Percentiles rank a stretch among this genome's conserved stretches.
These are phyloP conservation scores for Moesziomyces sp. DNA, from an alignment of 1,284 basidiomycete genomes.

Conservation along the genomic window DNA sequence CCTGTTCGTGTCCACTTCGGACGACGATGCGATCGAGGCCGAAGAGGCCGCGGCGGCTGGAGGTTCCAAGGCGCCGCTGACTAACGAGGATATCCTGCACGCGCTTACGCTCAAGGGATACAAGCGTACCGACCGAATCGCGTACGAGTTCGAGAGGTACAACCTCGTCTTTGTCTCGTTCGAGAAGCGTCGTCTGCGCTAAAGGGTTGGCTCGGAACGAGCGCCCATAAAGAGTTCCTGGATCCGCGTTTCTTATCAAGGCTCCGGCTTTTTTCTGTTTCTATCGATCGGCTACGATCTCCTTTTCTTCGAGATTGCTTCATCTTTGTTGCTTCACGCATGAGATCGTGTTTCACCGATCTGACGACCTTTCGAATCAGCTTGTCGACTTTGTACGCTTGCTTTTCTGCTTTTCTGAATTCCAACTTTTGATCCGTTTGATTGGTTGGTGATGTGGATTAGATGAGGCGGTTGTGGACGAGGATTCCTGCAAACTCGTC, in stretches of 20 bases:
- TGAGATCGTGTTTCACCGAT: too few species aligned
- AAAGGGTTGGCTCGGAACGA: background rate
- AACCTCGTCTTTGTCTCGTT: slow-evolving; percentile 78
- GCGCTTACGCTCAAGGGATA: slow-evolving; percentile 64
- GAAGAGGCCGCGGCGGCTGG: slow-evolving; percentile 67
- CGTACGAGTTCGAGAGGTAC: slow-evolving; percentile 96
- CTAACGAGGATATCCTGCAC: slow-evolving; percentile 65
- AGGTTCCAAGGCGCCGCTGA: slow-evolving; percentile 28
- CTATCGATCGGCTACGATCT: background rate
- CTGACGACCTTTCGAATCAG: too few species aligned
- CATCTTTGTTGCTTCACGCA: too few species aligned
- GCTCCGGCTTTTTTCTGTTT: background rate
- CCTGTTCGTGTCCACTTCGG: slow-evolving; percentile 80
- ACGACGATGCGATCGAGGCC: slow-evolving; percentile 43
- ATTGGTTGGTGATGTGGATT: background rate
- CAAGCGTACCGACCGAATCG: slow-evolving; percentile 89
- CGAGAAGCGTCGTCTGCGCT: slow-evolving; percentile 31
- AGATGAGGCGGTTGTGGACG: slow-evolving; percentile 35
- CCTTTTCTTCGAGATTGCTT: too few species aligned
- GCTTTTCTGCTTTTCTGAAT: background rate
- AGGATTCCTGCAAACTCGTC: slow-evolving; percentile 45
- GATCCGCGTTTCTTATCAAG: background rate
- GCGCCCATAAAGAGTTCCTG: background rate
- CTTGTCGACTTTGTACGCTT: background rate
- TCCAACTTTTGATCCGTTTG: background rate